phyloP scores from a whole-genome alignment of 73 alveolate species.

The Tetrahymena borealis region DNA sequence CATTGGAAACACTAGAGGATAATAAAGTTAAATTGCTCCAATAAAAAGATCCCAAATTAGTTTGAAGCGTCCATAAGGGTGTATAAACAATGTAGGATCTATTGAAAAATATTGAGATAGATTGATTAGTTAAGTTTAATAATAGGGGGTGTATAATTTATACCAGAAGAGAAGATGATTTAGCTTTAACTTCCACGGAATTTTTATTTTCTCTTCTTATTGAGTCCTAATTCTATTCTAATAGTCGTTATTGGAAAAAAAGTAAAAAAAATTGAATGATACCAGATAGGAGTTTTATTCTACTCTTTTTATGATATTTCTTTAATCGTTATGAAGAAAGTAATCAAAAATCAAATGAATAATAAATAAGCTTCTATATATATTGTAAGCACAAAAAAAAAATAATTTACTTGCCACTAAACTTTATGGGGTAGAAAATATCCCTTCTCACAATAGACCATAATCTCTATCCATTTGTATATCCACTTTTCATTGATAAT shows the following conservation, averaged over 20 bases:
- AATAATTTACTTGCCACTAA: background rate
- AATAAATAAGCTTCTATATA: no score
- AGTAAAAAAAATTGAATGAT: background rate
- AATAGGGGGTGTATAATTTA: background rate
- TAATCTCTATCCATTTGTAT: background rate
- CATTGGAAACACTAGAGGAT: background rate
- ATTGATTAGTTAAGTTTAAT: background rate
- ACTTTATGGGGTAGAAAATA: background rate
- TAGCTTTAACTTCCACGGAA: background rate
- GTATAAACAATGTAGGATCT: background rate
- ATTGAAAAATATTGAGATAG: background rate
- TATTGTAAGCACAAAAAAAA: no score
- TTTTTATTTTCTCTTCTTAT: background rate
- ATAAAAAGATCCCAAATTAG: background rate
- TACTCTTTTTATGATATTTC: no score
- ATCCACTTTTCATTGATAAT: background rate
- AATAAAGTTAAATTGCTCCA: background rate
- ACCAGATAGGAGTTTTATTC: no score
- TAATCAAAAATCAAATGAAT: no score
- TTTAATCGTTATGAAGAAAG: no score
- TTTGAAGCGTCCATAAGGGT: background rate
- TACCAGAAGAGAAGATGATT: background rate
- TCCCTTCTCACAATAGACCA: background rate
- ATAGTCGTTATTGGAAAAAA: background rate
- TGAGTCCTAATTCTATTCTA: background rate